phyloP scores from a whole-genome alignment of 2,329 filamentous ascomycete species.

The Aspergillus aculeatinus region DNA sequence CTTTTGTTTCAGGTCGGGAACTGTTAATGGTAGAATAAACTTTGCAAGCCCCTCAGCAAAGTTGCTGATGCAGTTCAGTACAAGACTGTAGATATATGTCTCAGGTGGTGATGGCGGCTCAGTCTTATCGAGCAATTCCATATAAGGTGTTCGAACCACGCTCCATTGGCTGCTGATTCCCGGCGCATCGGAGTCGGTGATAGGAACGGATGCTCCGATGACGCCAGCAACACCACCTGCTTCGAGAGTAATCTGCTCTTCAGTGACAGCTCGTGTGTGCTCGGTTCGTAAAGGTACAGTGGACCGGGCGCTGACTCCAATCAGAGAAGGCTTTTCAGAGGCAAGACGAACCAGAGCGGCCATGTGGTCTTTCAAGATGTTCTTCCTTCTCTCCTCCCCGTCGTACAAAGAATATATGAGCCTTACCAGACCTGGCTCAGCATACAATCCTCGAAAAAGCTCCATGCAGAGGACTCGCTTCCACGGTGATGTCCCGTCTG shows the following conservation, averaged over 20 bases:
- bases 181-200: conserved; percentile 63
- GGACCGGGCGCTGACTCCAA: conserved; percentile 86
- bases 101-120: conserved; percentile 82
- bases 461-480: conserved; percentile 90
- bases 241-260: conserved; percentile 85
- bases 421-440: conserved; percentile 73
- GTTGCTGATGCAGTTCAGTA: conserved; percentile 82
- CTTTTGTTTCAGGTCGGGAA: conserved; percentile 66
- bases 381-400: conserved; percentile 66
- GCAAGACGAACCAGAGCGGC: conserved; percentile 89
- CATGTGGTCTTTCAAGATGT: conserved; percentile 77
- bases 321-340: conserved; percentile 83
- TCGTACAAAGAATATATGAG: conserved; percentile 82
- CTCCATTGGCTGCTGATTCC: conserved; percentile 94
- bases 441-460: conserved; percentile 80
- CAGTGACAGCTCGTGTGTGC: conserved; percentile 57
- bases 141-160: conserved; percentile 77
- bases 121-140: conserved; percentile 91
- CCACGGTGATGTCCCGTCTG: conserved; percentile 75
- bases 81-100: conserved; percentile 89
- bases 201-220: conserved; percentile 69
- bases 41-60: conserved; percentile 91
- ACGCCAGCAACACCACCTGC: conserved; percentile 84
- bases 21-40: conserved; percentile 86
- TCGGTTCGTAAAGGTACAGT: conserved; percentile 69